Evolutionary conservation across 2,329 filamentous ascomycete species (phyloP), one percentile per base, ranked within the genome.

Genomic region (Neofusicoccum cordaticola): DNA sequence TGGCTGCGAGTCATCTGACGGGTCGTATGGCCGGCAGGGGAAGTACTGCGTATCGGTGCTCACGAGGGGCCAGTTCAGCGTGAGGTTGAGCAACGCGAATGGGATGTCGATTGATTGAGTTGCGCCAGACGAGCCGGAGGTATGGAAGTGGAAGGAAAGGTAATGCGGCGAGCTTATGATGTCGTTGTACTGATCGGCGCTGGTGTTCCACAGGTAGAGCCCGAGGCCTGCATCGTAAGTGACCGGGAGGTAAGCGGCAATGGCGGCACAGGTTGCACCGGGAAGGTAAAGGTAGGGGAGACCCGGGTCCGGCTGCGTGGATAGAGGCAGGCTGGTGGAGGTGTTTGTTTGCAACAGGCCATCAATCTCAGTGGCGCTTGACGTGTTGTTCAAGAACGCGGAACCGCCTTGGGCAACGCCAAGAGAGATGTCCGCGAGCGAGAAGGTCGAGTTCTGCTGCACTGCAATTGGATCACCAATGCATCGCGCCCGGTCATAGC

Each of bases 61-160:
- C 5, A 74, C 71, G 2, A 82, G 70, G 0, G 79, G 78, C 1
- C 69, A 42, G 1, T 75, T 73, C 4, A 82, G 71, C 0, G 79
- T 82, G 19, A 76, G 70, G 63, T 76, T 75, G 13, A 76, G 67
- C 11, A 76, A 70, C 9, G 68, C 63, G 62, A 76, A 72, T 1
- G 81, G 81, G 4, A 83, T 77, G 8, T 80, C 80, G 69, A 83
- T 80, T 0, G 73, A 75, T 45, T 80, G 65, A 37, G 75, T 75
- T 2, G 57, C 22, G 41, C 37, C 69, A 37, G 27, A 67, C 3
- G 72, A 66, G 60, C 37, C 27, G 0, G 71, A 72, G 35, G 72
- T 72, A 37, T 19, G 13, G 45, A 83, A 80, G 7, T 74, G 73
- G 65, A 82, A 82, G 31, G 73, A 68, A 1, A 82, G 70, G 17